Percentiles rank a stretch among this genome's conserved stretches.
Evolutionary conservation across 2,329 filamentous ascomycete species (phyloP).

Genomic region (Botrytis aclada): DNA sequence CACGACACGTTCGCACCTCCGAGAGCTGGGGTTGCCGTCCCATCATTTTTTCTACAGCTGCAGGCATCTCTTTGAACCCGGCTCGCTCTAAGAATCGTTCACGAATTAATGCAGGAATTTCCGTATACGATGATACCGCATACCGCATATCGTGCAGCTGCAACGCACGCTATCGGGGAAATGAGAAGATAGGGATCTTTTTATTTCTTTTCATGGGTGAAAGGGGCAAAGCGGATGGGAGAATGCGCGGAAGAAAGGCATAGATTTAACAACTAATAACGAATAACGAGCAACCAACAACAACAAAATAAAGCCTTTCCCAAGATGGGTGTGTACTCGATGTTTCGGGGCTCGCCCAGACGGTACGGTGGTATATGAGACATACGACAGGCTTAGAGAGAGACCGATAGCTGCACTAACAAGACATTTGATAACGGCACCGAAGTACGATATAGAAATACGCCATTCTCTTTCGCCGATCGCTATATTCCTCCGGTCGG

Average conservation of each 20-base stretch:
- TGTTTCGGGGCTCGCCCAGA: background rate
- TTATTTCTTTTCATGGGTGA: background rate
- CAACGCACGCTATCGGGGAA: slow-evolving; percentile 15
- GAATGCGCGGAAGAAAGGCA: background rate
- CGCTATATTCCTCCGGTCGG: slow-evolving; percentile 6
- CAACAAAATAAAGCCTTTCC: background rate
- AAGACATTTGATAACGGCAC: background rate
- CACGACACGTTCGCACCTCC: slow-evolving; percentile 18
- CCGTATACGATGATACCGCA: slow-evolving; percentile 1
- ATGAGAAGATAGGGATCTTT: slow-evolving; percentile 6
- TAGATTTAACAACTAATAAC: background rate
- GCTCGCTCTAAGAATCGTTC: background rate
- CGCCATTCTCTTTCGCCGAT: background rate
- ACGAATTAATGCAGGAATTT: slow-evolving; percentile 11
- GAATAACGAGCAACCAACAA: background rate
- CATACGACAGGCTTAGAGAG: slow-evolving; percentile 1
- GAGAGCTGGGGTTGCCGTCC: slow-evolving; percentile 17
- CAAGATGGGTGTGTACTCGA: background rate
- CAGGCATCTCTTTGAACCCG: slow-evolving; percentile 1
- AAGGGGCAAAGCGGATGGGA: background rate
- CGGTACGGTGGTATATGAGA: background rate
- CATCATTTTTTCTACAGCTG: slow-evolving; percentile 6
- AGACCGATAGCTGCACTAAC: background rate
- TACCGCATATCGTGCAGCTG: slow-evolving; percentile 12
- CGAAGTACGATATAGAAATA: background rate